phyloP scores from a whole-genome alignment of 495 filamentous ascomycete genomes.

The Daldinia childiae region DNA sequence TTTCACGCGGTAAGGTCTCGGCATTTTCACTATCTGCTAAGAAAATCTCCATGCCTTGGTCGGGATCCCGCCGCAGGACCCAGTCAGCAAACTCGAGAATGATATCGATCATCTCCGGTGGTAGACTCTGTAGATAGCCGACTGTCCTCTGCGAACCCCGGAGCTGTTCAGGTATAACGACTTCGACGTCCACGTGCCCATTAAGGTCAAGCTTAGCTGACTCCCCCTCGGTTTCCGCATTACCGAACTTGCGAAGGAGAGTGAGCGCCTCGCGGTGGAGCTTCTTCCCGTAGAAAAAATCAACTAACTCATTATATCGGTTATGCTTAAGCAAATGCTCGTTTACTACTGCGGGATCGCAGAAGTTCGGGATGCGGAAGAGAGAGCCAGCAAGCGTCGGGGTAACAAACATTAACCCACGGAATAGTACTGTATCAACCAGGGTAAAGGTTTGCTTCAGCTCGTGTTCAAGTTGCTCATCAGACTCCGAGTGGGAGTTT shows the following conservation, averaged over 20 bases:
- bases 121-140: slow-evolving; percentile 87
- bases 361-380: slow-evolving; percentile 97
- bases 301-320: slow-evolving; percentile 92
- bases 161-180: slow-evolving; percentile 70
- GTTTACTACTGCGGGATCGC: slow-evolving; percentile 94
- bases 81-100: slow-evolving; percentile 92
- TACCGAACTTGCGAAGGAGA: slow-evolving; percentile 83
- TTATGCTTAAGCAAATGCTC: slow-evolving; percentile 88
- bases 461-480: slow-evolving; percentile 72
- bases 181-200: slow-evolving; percentile 38
- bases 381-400: slow-evolving; percentile 87
- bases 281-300: slow-evolving; percentile 96
- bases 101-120: slow-evolving; percentile 87
- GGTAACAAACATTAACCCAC: slow-evolving; percentile 88
- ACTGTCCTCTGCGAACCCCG: slow-evolving; percentile 86
- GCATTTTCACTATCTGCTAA: slow-evolving; percentile 93
- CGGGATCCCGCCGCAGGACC: slow-evolving; percentile 77
- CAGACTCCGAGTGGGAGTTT: slow-evolving; percentile 58
- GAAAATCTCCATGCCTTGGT: slow-evolving; percentile 94
- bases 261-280: slow-evolving; percentile 89
- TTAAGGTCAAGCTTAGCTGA: slow-evolving; percentile 42
- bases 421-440: slow-evolving; percentile 93
- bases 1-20: slow-evolving; percentile 82
- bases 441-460: slow-evolving; percentile 78
- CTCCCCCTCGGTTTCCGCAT: slow-evolving; percentile 66